Percentiles rank a stretch among this genome's conserved stretches.
These are phyloP conservation scores for Globisporangium takayamanum DNA, from an alignment of 352 stramenopile genomes.

Conservation along the genomic window DNA sequence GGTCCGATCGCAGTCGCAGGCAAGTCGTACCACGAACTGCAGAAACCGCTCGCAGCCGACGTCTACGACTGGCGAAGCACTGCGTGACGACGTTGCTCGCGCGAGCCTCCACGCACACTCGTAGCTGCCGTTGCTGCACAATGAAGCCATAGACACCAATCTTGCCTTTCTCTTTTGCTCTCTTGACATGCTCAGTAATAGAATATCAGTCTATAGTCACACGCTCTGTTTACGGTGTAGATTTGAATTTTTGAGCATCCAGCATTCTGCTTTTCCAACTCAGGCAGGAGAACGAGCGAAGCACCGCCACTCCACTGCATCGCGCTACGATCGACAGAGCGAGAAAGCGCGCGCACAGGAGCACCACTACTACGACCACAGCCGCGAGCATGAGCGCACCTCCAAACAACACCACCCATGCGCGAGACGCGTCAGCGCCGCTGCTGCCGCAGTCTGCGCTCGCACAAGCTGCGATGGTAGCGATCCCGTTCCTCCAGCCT, in stretches of 20 bases:
- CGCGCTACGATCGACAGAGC: not conserved
- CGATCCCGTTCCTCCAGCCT: constrained; percentile 40
- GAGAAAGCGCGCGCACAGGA: not conserved
- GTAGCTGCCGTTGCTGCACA: no score
- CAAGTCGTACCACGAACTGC: constrained; percentile 61
- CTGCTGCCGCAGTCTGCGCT: constrained; percentile 55
- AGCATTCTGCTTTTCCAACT: not conserved
- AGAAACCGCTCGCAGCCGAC: constrained; percentile 33
- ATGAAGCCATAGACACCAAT: no score
- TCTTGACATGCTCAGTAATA: no score
- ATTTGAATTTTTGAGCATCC: no score
- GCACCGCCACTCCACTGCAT: not conserved
- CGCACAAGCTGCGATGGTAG: constrained; percentile 35
- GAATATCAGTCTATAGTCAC: no score
- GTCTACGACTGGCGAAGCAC: constrained; percentile 52
- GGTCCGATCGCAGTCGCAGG: constrained; percentile 60
- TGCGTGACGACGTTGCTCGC: no score
- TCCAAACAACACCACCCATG: constrained; percentile 1
- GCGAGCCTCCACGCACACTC: no score
- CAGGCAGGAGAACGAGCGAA: not conserved
- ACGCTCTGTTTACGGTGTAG: no score
- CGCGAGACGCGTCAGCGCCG: constrained; percentile 23
- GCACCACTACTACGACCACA: not conserved
- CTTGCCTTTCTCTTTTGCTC: no score
- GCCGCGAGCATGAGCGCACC: constrained; percentile 6